Evolutionary conservation across 1,284 basidiomycete species (phyloP).

Genomic region (Paramarasmius palmivorus): DNA sequence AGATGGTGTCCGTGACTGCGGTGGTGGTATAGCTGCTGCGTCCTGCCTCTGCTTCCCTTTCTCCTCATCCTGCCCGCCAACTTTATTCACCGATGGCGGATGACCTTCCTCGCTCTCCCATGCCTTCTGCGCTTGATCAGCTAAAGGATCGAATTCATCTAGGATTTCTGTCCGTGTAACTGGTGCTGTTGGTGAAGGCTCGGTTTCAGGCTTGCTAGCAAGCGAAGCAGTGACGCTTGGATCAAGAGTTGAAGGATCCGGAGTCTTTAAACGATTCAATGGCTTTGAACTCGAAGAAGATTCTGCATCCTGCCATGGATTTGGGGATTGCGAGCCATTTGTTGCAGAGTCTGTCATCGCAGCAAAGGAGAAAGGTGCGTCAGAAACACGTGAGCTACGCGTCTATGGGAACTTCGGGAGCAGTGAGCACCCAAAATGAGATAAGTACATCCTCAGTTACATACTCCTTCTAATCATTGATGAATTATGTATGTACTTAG

Average conservation of each 20-base stretch:
- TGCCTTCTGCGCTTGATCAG: constrained; percentile 53
- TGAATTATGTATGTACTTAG: no score
- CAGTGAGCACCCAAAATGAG: no score
- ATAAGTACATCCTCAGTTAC: no score
- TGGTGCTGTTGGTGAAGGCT: neutral
- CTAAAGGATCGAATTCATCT: constrained; percentile 68
- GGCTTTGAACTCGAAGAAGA: neutral
- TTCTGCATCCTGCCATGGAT: constrained; percentile 1
- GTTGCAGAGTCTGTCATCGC: neutral
- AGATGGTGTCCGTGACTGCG: neutral
- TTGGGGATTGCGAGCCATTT: neutral
- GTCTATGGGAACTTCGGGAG: no score
- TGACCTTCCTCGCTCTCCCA: constrained; percentile 62
- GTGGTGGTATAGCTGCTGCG: neutral
- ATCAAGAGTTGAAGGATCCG: neutral
- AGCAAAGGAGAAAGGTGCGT: neutral
- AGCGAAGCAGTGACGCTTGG: neutral
- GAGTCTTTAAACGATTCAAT: neutral
- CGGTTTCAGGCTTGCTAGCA: neutral
- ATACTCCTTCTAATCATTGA: no score
- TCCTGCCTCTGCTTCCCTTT: constrained; percentile 1
- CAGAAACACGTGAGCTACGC: no score
- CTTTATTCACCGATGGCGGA: constrained; percentile 42
- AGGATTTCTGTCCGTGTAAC: constrained; percentile 37
- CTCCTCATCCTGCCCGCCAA: neutral